Evolutionary conservation across 257 asterid species (phyloP).

Genomic region (Eustoma russellianum): DNA sequence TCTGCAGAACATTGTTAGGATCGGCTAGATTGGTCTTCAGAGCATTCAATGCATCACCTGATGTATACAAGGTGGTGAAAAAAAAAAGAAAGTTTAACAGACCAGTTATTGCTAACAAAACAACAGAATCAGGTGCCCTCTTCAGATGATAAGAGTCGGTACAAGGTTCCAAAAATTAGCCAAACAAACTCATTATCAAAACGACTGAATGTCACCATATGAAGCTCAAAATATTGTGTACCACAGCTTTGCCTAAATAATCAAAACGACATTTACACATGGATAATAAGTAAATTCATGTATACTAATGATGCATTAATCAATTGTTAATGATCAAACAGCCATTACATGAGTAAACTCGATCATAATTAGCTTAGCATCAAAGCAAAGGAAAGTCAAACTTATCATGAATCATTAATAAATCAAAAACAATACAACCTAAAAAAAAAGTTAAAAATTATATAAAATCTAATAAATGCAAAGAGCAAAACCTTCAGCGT

Average conservation of each 20-base stretch:
- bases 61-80: constrained; percentile 10
- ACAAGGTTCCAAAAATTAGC: not conserved
- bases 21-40: constrained; percentile 67
- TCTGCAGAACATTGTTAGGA: constrained; percentile 88
- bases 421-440: no score
- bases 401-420: not conserved
- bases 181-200: not conserved
- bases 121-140: not conserved
- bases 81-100: not conserved
- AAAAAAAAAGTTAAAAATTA: no score
- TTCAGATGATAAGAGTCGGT: not conserved
- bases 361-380: not conserved
- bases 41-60: constrained; percentile 95
- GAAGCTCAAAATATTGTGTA: no score
- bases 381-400: not conserved
- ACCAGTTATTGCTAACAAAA: not conserved
- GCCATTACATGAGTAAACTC: no score
- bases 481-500: constrained; percentile 65
- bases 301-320: no score
- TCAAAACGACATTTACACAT: no score
- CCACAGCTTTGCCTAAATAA: not conserved
- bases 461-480: not conserved
- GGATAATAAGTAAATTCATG: no score
- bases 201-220: no score
- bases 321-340: no score